A percentile compares a stretch with the other conserved stretches of the same genome.
These are phyloP conservation scores for Austroboletus niveus DNA, from an alignment of 1,284 basidiomycete genomes.

Conservation along the genomic window DNA sequence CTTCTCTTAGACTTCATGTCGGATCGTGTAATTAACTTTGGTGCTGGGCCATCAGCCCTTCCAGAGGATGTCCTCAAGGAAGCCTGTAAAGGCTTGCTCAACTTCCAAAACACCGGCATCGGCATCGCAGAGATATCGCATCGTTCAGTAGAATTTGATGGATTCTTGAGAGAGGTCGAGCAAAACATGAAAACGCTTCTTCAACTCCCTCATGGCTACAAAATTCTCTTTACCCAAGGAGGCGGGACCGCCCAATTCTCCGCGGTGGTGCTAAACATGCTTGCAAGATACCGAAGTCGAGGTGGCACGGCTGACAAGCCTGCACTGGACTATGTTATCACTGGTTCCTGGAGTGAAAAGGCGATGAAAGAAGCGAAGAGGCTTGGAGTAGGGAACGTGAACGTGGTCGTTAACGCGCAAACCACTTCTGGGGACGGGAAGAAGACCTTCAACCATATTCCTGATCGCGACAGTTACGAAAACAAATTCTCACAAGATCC, in stretches of 20 bases:
- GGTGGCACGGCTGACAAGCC: conserved; percentile 59
- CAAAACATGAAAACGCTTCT: conserved; percentile 72
- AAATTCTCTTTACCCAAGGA: conserved; percentile 89
- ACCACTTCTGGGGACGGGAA: conserved; percentile 55
- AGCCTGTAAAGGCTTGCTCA: conserved; percentile 75
- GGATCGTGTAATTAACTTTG: conserved; percentile 77
- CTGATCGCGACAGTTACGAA: conserved; percentile 66
- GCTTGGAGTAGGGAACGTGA: conserved; percentile 55
- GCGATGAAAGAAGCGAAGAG: conserved; percentile 80
- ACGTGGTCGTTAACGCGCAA: conserved; percentile 70
- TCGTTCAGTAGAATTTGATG: conserved; percentile 84
- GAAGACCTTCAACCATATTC: conserved; percentile 80
- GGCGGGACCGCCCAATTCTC: conserved; percentile 91
- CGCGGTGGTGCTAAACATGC: conserved; percentile 84
- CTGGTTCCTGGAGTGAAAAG: conserved; percentile 89
- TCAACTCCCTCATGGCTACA: conserved; percentile 79
- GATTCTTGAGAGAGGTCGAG: conserved; percentile 69
- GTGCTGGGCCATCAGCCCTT: conserved; percentile 87
- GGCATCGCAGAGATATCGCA: conserved; percentile 94
- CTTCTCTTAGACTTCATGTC: conserved; percentile 16
- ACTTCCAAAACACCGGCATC: conserved; percentile 88
- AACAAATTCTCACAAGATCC: conserved; percentile 81
- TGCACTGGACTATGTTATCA: conserved; percentile 83
- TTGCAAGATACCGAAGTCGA: conserved; percentile 73
- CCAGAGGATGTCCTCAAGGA: conserved; percentile 81